Evolutionary conservation across 1,139 yeast genomes (phyloP).

Genomic region (Zygotorulaspora mrakii): DNA sequence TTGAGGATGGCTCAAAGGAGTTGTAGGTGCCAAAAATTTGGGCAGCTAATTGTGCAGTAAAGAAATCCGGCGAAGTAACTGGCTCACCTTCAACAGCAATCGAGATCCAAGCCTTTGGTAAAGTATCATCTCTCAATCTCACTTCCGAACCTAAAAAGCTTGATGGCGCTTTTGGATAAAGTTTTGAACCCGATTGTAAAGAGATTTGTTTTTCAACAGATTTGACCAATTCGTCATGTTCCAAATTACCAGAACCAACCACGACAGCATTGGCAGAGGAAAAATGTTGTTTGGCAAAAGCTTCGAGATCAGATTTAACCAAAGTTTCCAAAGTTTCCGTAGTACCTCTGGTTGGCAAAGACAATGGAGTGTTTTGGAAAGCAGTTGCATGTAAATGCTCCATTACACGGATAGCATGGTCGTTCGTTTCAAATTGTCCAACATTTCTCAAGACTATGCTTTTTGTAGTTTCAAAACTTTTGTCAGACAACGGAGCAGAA

Average conservation of each 20-base stretch:
- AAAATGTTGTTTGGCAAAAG: slow-evolving; percentile 54
- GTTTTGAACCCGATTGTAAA: slow-evolving; percentile 53
- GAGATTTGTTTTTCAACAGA: slow-evolving; percentile 51
- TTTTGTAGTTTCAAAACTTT: slow-evolving; percentile 33
- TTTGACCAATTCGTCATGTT: slow-evolving; percentile 64
- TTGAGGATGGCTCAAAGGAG: slow-evolving; percentile 50
- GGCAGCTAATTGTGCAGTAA: slow-evolving; percentile 70
- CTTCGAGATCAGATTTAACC: slow-evolving; percentile 53
- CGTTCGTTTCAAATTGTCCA: slow-evolving; percentile 39
- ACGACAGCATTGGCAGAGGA: slow-evolving; percentile 62
- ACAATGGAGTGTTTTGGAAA: slow-evolving; percentile 77
- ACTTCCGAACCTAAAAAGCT: slow-evolving; percentile 79
- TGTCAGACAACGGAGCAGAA: slow-evolving; percentile 33
- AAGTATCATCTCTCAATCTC: slow-evolving; percentile 81
- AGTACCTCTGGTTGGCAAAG: slow-evolving; percentile 73
- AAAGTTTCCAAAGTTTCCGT: slow-evolving; percentile 56
- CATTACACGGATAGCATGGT: slow-evolving; percentile 45
- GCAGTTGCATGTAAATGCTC: slow-evolving; percentile 79
- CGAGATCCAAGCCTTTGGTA: slow-evolving; percentile 73
- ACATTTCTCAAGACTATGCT: slow-evolving; percentile 40
- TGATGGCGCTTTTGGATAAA: slow-evolving; percentile 43
- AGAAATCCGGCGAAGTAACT: slow-evolving; percentile 56
- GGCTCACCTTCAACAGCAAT: slow-evolving; percentile 74
- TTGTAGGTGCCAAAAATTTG: slow-evolving; percentile 61
- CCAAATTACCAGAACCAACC: slow-evolving; percentile 69